Conservation (phyloP, 768 basidiomycete species). For the Mycena amicta region DNA sequence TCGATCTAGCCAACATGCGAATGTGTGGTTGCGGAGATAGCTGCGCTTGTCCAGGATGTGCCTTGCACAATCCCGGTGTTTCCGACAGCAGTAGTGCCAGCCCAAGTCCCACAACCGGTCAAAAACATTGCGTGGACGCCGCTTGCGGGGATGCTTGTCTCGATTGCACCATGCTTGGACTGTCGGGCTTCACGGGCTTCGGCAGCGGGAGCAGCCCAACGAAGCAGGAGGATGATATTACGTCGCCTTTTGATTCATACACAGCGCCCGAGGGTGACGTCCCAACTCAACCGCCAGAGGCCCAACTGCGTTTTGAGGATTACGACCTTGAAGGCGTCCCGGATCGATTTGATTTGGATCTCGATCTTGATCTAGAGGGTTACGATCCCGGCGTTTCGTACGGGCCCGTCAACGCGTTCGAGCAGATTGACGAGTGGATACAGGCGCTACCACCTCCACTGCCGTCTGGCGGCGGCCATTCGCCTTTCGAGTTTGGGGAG, state of each 20-base stretch:
- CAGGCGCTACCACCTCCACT: constrained; percentile 34
- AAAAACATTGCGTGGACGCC: constrained; percentile 36
- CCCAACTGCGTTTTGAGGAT: background rate
- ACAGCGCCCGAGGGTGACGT: background rate
- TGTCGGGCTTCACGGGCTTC: constrained; percentile 7
- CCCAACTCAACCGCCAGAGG: background rate
- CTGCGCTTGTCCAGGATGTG: constrained; percentile 68
- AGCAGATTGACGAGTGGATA: constrained; percentile 63
- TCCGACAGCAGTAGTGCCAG: constrained; percentile 32
- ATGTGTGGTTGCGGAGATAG: constrained; percentile 64
- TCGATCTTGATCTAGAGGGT: constrained; percentile 3
- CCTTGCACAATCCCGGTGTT: constrained; percentile 50
- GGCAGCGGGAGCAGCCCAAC: constrained; percentile 1
- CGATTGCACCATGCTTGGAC: constrained; percentile 58
- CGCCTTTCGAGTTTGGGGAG: constrained; percentile 9
- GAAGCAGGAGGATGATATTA: background rate
- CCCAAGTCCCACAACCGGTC: constrained; percentile 38
- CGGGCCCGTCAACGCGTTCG: constrained; percentile 5
- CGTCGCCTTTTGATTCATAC: constrained; percentile 37
- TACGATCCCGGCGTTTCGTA: constrained; percentile 35
- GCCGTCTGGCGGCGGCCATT: constrained; percentile 22
- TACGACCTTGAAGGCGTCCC: constrained; percentile 1
- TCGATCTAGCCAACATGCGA: constrained; percentile 40
- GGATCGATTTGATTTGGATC: constrained; percentile 2
- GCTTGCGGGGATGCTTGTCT: constrained; percentile 52